Percentiles rank a stretch among this genome's conserved stretches.
These are phyloP conservation scores for Dioszegia hungarica DNA, from an alignment of 768 basidiomycete species.

Conservation along the genomic window DNA sequence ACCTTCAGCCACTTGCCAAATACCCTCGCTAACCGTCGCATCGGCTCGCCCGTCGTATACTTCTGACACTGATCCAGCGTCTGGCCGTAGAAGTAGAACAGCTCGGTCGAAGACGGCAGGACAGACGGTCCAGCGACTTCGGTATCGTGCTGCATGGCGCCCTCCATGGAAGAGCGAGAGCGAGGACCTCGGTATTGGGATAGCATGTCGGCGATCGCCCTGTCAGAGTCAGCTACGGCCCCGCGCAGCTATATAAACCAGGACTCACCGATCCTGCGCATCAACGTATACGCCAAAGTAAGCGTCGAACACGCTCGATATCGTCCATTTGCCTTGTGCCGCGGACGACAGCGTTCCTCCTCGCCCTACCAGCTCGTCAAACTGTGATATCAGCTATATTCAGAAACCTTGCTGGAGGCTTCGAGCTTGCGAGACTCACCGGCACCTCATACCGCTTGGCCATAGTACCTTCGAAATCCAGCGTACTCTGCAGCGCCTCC, in stretches of 20 bases:
- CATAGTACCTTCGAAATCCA: conserved; percentile 82
- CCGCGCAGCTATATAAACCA: not conserved
- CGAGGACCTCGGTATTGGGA: conserved; percentile 66
- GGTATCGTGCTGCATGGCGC: conserved; percentile 27
- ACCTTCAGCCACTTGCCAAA: conserved; percentile 92
- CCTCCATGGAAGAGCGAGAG: conserved; percentile 66
- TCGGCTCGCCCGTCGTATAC: conserved; percentile 72
- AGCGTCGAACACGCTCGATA: conserved; percentile 85
- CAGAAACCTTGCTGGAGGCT: conserved; percentile 68
- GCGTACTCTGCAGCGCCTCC: conserved; percentile 76
- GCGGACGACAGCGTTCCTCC: conserved; percentile 11
- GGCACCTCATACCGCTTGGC: conserved; percentile 74
- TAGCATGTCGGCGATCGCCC: conserved; percentile 85
- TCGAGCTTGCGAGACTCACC: conserved; percentile 54
- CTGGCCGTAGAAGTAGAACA: conserved; percentile 96
- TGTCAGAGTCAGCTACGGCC: conserved; percentile 41
- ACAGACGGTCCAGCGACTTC: conserved; percentile 58
- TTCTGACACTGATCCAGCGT: conserved; percentile 91
- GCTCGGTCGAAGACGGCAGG: conserved; percentile 85
- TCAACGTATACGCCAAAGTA: conserved; percentile 92
- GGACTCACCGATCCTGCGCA: conserved; percentile 81
- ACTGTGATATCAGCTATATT: conserved; percentile 19
- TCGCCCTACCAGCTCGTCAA: conserved; percentile 28
- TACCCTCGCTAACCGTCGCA: conserved; percentile 73
- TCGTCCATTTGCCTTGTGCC: conserved; percentile 53